A percentile compares a stretch with the other conserved stretches of the same genome.
Evolutionary conservation across 108 stramenopile genomes (phyloP).

Genomic region (Cylindrotheca closterium): DNA sequence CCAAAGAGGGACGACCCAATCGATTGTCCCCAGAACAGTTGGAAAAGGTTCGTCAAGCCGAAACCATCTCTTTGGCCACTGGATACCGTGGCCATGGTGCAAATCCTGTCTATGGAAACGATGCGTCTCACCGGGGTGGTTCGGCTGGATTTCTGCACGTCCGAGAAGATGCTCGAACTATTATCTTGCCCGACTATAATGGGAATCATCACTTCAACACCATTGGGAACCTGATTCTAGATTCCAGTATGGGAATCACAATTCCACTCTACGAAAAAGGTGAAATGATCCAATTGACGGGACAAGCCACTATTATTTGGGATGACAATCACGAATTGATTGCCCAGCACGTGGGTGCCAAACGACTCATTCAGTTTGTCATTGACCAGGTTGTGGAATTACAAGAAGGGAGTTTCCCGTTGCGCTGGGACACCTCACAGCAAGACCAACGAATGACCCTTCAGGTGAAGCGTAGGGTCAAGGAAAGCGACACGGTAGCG

Average conservation of each 20-base stretch:
- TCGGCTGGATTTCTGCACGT: slow-evolving; percentile 34
- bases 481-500: slow-evolving; percentile 24
- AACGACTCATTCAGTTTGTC: slow-evolving; percentile 9
- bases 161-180: slow-evolving; percentile 9
- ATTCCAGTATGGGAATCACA: slow-evolving; percentile 29
- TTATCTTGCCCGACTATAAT: slow-evolving; percentile 28
- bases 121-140: slow-evolving; percentile 40
- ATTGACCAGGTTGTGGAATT: slow-evolving; percentile 27
- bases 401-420: slow-evolving; percentile 14
- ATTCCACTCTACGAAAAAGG: slow-evolving; percentile 30
- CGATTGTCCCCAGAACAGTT: slow-evolving; percentile 19
- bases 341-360: slow-evolving; percentile 23
- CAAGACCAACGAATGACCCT: not conserved
- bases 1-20: not conserved
- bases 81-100: slow-evolving; percentile 27
- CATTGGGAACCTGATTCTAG: slow-evolving; percentile 30
- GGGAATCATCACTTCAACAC: slow-evolving; percentile 35
- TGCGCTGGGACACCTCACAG: slow-evolving; percentile 29
- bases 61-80: slow-evolving; percentile 33
- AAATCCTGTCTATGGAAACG: slow-evolving; percentile 29
- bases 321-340: not conserved
- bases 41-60: slow-evolving; percentile 5
- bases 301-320: slow-evolving; percentile 5
- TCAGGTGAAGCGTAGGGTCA: slow-evolving; percentile 5
- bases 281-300: slow-evolving; percentile 30